phyloP scores from a whole-genome alignment of 2,329 filamentous ascomycete species.

The Colletotrichum acutatum region DNA sequence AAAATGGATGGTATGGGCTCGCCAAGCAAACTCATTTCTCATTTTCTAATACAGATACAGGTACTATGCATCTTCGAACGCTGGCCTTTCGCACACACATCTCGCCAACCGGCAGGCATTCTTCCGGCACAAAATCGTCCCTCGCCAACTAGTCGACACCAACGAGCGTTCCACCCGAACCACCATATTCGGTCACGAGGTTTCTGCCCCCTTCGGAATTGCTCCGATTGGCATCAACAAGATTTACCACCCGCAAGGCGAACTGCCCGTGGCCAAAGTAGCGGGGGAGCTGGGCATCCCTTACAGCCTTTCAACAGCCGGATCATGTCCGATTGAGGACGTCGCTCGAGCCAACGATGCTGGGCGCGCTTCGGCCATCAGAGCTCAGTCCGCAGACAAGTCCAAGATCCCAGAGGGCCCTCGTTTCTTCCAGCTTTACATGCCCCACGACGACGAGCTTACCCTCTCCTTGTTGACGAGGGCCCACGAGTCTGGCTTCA shows the following conservation, averaged over 20 bases:
- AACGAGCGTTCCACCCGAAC: constrained; percentile 67
- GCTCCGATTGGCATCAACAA: constrained; percentile 74
- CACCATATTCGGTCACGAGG: constrained; percentile 68
- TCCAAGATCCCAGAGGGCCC: constrained; percentile 42
- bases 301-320: constrained; percentile 70
- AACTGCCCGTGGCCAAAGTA: constrained; percentile 68
- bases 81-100: constrained; percentile 61
- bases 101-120: constrained; percentile 72
- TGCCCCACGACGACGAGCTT: constrained; percentile 71
- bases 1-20: constrained; percentile 61
- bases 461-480: constrained; percentile 66
- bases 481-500: constrained; percentile 64
- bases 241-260: constrained; percentile 69
- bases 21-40: too few species aligned
- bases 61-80: constrained; percentile 68
- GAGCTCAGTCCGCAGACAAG: constrained; percentile 5
- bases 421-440: constrained; percentile 73
- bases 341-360: constrained; percentile 65
- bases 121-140: constrained; percentile 71
- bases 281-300: constrained; percentile 69
- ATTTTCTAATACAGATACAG: constrained; percentile 33
- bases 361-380: not conserved
- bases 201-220: constrained; percentile 71
- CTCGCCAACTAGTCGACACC: constrained; percentile 68
- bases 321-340: constrained; percentile 65